A percentile compares a stretch with the other conserved stretches of the same genome.
Conservation (phyloP, 768 basidiomycete genomes). For the Punctularia strigosozonata region DNA sequence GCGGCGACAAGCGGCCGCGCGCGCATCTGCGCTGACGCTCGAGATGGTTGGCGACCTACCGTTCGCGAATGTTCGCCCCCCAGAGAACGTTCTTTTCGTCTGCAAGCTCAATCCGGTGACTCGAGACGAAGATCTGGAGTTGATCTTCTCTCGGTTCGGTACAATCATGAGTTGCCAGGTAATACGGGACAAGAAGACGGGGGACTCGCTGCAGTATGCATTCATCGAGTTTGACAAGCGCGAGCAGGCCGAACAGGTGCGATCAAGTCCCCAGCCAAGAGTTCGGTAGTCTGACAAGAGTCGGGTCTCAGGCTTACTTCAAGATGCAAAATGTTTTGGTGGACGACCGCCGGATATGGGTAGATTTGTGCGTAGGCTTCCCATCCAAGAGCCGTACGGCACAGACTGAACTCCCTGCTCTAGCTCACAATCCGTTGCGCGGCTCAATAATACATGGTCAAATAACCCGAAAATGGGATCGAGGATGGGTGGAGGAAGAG, state of each 20-base stretch:
- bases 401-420: slow-evolving; percentile 4
- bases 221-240: slow-evolving; percentile 96
- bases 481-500: slow-evolving; percentile 15
- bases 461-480: slow-evolving; percentile 55
- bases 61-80: slow-evolving; percentile 94
- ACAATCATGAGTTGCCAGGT: slow-evolving; percentile 96
- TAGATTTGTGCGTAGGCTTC: slow-evolving; percentile 84
- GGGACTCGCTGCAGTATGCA: slow-evolving; percentile 94
- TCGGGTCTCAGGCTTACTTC: slow-evolving; percentile 72
- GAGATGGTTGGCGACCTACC: slow-evolving; percentile 99
- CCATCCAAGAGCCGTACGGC: slow-evolving; percentile 1
- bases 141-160: slow-evolving; percentile 95
- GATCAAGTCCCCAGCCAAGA: slow-evolving; percentile 8
- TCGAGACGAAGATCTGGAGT: slow-evolving; percentile 88
- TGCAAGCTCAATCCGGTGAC: slow-evolving; percentile 98
- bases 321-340: slow-evolving; percentile 99
- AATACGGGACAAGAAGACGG: slow-evolving; percentile 90
- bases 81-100: slow-evolving; percentile 96
- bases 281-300: too few relatives aligned
- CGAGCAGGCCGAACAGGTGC: slow-evolving; percentile 88
- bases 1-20: slow-evolving; percentile 79
- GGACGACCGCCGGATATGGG: slow-evolving; percentile 97
- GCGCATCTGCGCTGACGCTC: slow-evolving; percentile 87
- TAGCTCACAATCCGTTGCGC: slow-evolving; percentile 90
- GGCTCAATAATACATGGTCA: slow-evolving; percentile 72